These are phyloP conservation scores for Gyromitra esculenta DNA, from an alignment of 2,329 filamentous ascomycete species.

Conservation along the genomic window DNA sequence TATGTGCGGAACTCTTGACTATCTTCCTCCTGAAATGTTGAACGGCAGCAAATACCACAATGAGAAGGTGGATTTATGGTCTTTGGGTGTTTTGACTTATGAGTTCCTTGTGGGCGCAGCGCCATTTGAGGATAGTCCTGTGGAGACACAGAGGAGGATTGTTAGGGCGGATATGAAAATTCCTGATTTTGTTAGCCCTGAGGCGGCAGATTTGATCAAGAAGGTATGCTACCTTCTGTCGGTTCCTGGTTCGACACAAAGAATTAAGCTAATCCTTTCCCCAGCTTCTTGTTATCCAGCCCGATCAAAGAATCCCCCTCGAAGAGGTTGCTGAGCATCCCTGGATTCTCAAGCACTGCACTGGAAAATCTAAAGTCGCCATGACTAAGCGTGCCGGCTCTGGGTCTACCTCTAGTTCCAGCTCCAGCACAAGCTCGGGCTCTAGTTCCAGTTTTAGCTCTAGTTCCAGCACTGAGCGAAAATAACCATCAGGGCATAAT, in stretches of 20 bases:
- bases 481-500: conserved; percentile 6
- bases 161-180: conserved; percentile 89
- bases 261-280: conserved; percentile 50
- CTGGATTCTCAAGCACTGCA: conserved; percentile 96
- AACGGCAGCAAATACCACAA: conserved; percentile 87
- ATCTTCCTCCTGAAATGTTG: conserved; percentile 98
- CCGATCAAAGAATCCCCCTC: conserved; percentile 89
- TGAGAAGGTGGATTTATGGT: conserved; percentile 97
- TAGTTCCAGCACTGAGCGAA: conserved; percentile 1
- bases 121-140: conserved; percentile 92
- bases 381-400: conserved; percentile 43
- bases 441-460: conserved; percentile 19
- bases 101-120: conserved; percentile 97
- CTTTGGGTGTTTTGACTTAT: conserved; percentile 91
- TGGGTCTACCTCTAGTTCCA: conserved; percentile 26
- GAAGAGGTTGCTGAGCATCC: conserved; percentile 90
- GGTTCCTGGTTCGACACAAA: background rate
- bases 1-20: conserved; percentile 97
- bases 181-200: conserved; percentile 86
- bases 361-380: conserved; percentile 58
- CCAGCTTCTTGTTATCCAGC: conserved; percentile 87
- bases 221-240: conserved; percentile 69
- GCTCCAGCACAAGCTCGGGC: conserved; percentile 8
- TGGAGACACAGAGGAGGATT: conserved; percentile 94
- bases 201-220: conserved; percentile 92